phyloP scores from a whole-genome alignment of 192 early-diverging fungal genomes.

The Phlyctochytrium arcticum region DNA sequence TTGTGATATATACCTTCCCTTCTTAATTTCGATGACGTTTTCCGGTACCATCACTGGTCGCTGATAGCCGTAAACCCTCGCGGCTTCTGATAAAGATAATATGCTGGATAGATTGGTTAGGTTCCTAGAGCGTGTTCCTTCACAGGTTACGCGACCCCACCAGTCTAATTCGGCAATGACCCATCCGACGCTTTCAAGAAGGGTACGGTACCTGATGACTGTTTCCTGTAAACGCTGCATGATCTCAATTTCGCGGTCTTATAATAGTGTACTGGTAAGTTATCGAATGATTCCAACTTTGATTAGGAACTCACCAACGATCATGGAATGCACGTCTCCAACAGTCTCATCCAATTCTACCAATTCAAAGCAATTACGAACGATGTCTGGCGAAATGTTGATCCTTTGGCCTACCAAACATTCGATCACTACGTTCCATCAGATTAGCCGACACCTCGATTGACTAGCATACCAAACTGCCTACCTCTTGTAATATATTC shows the following conservation, averaged over 20 bases:
- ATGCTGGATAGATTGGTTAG: constrained; percentile 42
- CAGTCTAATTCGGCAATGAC: constrained; percentile 67
- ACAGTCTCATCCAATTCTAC: constrained; percentile 72
- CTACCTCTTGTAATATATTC: constrained; percentile 69
- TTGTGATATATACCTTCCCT: constrained; percentile 47
- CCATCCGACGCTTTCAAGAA: constrained; percentile 36
- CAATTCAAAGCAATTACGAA: too few relatives aligned
- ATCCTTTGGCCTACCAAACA: constrained; percentile 4
- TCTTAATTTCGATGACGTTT: constrained; percentile 52
- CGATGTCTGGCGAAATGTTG: too few relatives aligned
- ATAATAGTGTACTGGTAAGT: constrained; percentile 8
- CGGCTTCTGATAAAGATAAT: constrained; percentile 58
- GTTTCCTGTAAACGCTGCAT: constrained; percentile 66
- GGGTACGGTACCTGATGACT: constrained; percentile 34
- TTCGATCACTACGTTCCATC: constrained; percentile 11
- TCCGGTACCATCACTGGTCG: constrained; percentile 54
- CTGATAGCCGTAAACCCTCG: constrained; percentile 49
- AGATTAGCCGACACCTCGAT: neutral
- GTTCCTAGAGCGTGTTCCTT: neutral
- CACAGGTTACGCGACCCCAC: constrained; percentile 29
- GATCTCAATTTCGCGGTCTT: constrained; percentile 79
- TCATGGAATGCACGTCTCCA: constrained; percentile 81
- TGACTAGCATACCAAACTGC: constrained; percentile 41
- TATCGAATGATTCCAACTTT: too few relatives aligned
- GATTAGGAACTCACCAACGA: constrained; percentile 42